Conservation (phyloP, 2,329 filamentous ascomycete species). For the Helminthosporium solani region DNA sequence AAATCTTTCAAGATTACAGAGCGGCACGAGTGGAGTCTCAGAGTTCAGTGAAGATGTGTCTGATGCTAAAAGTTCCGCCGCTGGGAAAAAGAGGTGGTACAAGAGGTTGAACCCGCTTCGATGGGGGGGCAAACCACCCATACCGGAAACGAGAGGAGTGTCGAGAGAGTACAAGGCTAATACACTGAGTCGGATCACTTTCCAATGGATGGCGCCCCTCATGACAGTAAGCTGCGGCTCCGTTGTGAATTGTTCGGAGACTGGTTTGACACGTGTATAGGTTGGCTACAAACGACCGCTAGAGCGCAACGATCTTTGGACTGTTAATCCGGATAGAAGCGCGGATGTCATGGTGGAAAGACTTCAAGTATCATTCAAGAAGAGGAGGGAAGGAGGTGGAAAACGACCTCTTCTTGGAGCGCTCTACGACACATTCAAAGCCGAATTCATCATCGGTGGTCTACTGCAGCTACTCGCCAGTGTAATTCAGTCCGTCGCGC, state of each 20-base stretch:
- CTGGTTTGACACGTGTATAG: constrained; percentile 42
- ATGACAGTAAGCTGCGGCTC: constrained; percentile 56
- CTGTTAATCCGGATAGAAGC: constrained; percentile 77
- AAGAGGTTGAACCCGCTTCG: constrained; percentile 54
- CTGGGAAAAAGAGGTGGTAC: constrained; percentile 56
- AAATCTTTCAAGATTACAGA: constrained; percentile 29
- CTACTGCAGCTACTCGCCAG: constrained; percentile 71
- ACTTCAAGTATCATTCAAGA: constrained; percentile 68
- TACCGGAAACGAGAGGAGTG: constrained; percentile 54
- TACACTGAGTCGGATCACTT: constrained; percentile 74
- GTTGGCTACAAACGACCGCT: constrained; percentile 82
- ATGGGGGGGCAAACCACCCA: constrained; percentile 53
- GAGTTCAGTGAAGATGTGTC: constrained; percentile 33
- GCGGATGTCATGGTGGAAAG: constrained; percentile 68
- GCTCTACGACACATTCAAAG: constrained; percentile 80
- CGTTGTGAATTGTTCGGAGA: constrained; percentile 1
- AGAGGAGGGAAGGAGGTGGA: constrained; percentile 65
- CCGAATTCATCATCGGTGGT: constrained; percentile 85
- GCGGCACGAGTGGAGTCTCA: constrained; percentile 28
- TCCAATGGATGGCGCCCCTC: constrained; percentile 86
- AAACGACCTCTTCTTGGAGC: constrained; percentile 76
- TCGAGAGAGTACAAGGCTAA: constrained; percentile 72
- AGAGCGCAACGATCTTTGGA: constrained; percentile 83
- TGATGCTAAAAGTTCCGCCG: constrained; percentile 26
- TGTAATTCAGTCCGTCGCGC: constrained; percentile 73